phyloP scores from a whole-genome alignment of 2,329 filamentous ascomycete genomes.

The Aspergillus sp. region DNA sequence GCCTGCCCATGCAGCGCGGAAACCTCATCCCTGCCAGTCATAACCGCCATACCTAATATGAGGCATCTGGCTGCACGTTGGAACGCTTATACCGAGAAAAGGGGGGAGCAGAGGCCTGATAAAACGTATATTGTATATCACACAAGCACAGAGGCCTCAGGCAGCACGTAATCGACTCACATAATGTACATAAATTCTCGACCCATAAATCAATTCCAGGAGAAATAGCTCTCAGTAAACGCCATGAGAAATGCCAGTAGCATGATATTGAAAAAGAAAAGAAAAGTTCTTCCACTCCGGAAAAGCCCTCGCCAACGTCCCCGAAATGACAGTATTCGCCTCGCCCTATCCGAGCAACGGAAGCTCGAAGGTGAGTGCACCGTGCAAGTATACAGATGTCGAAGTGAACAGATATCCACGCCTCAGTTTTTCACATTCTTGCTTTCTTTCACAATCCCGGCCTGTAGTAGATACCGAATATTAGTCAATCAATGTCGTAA shows the following conservation, averaged over 20 bases:
- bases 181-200: slow-evolving; percentile 23
- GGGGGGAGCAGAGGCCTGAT: not conserved
- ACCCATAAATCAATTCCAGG: slow-evolving; percentile 19
- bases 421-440: not conserved
- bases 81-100: not conserved
- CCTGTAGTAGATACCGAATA: not conserved
- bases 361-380: not conserved
- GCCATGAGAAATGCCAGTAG: slow-evolving; percentile 26
- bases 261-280: slow-evolving; percentile 13
- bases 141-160: slow-evolving; percentile 8
- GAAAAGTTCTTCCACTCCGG: not conserved
- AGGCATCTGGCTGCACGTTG: not conserved
- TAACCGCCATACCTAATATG: not conserved
- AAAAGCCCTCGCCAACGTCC: not conserved
- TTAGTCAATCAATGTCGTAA: not conserved
- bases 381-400: slow-evolving; percentile 4
- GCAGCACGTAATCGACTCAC: slow-evolving; percentile 17
- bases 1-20: not conserved
- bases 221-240: slow-evolving; percentile 21
- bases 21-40: not conserved
- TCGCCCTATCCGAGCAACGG: not conserved
- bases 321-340: not conserved
- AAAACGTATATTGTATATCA: slow-evolving; percentile 1
- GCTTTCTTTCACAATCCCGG: not conserved
- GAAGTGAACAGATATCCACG: not conserved